Evolutionary conservation across 257 asterid genomes (phyloP), one percentile per base, ranked within the genome.

Genomic region (Solanum ahanhuiri): DNA sequence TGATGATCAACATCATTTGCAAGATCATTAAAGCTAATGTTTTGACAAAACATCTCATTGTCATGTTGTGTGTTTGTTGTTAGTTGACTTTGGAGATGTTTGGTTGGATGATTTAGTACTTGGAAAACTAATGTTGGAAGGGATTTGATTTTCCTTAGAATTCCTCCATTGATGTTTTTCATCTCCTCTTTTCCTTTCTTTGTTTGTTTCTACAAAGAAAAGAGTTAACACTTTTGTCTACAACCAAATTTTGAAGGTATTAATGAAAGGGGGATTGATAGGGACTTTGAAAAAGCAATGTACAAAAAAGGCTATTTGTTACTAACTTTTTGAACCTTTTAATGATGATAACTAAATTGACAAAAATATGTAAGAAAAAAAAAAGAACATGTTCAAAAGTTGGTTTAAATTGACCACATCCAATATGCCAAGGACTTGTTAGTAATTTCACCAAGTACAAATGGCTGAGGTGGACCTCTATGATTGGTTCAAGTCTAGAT

Each of bases 81-180:
- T 31, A 93, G 60, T 12, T 35, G 86, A 83, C 75, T 70, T 33
- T 72, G 92, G 58, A 89, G 87, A 60, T 85, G 58, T 63, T 75
- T 85, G 79, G 72, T 34, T 10, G 91, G 64, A 25, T 79, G 84
- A 60, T 85, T 83, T 41, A n/a, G n/a, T n/a, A 79, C n/a, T 60
- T 86, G 91, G 73, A 86, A 89, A 85, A 79, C 48, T 18, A 86
- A 83, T 41, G 87, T 75, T 43, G 95, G 83, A 67, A 90, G 88
- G 88, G 92, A 88, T 87, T 91, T 92, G 73, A 92, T 90, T 82
- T 92, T 93, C 87, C 90, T 89, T 41, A 89, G 75, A 57, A 94
- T 75, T 90, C 90, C 89, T 76, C 92, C 93, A 85, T 89, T 91
- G 87, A 91, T 89, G 91, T 64, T 88, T 64, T 83, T 91, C 91